These are phyloP conservation scores for Chenopodium berlandieri DNA, from an alignment of 148 eudicot genomes.

Conservation along the genomic window DNA sequence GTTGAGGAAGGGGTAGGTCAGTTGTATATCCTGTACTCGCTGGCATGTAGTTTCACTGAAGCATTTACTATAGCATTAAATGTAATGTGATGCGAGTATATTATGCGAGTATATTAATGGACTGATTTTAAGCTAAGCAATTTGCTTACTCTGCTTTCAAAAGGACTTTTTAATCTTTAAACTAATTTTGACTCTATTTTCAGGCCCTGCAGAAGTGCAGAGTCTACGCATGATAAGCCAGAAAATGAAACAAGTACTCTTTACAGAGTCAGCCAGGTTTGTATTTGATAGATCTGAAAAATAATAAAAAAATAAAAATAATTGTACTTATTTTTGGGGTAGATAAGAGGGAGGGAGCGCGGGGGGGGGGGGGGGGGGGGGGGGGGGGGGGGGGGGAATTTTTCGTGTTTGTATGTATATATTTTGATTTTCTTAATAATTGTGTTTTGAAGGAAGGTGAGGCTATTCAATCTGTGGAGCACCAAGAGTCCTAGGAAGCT, in stretches of 20 bases:
- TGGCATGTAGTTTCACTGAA: constrained; percentile 8
- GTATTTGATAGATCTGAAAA: not conserved
- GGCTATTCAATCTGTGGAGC: constrained; percentile 30
- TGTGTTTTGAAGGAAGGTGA: constrained; percentile 28
- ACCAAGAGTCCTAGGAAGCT: constrained; percentile 13
- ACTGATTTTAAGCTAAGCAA: not conserved
- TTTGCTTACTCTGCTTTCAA: not conserved
- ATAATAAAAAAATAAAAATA: no score
- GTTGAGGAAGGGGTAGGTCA: constrained; percentile 23
- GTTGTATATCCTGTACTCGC: constrained; percentile 11
- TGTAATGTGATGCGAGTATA: not conserved
- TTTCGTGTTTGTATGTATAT: not conserved
- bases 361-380: no score
- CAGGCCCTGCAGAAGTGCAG: constrained; percentile 23
- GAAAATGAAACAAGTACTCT: constrained; percentile 7
- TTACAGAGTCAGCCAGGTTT: constrained; percentile 6
- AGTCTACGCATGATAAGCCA: constrained; percentile 18
- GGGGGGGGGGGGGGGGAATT: no score
- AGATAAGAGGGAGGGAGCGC: not conserved
- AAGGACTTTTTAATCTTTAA: not conserved
- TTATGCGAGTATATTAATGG: not conserved
- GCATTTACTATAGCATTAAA: not conserved
- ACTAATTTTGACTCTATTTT: not conserved
- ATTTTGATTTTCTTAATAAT: not conserved
- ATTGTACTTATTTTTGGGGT: not conserved